Base-by-base conservation (phyloP, 2,329 filamentous ascomycete genomes). In the Xylariomycetidae sp. region DNA sequence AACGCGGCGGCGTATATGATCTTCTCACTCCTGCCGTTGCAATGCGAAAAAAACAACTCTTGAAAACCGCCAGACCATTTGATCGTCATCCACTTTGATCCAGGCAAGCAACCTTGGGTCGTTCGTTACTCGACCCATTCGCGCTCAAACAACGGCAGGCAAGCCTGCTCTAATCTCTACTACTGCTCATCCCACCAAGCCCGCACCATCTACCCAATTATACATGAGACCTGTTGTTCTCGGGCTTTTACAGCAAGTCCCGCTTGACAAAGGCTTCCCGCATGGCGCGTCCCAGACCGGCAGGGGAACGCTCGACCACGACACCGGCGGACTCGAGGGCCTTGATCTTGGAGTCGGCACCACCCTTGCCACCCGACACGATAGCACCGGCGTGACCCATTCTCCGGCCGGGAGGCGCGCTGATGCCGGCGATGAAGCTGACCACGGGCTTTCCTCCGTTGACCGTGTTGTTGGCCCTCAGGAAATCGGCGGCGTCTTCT, bases 341-440 rank as follows among this genome's bases (percentile, higher is more conserved):
- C 56, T 82, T 75, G 68, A 98, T 98, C 84, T 98, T 98, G 61
- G 88, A 94, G 70, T 97, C 88, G 47, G 92, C 92, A 62, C 88
- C 92, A 59, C 92, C 92, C 80, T 96, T 97, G 56, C 92, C 92
- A 55, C 92, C 92, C 50, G 86, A 88, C 48, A 98, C 90, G 61
- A 98, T 98, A 59, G 92, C 92, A 67, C 92, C 92, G 50, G 92
- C 92, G 76, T 98, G 92, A 53, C 92, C 92, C 92, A 97, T 98
- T 66, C 92, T 83, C 63, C 92, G 82, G 59, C 92, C 92, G 20
- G 92, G 89, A 36, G 92, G 92, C 48, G 92, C 92, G 51, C 87
- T 94, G 70, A 98, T 97, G 71, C 92, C 92, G 48, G 92, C 92
- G 57, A 97, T 97, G 71, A 98, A 98, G 67, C 85, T 88, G 54